Evolutionary conservation across 78 protist genomes (phyloP).

Genomic region (Creolimax fragrantissima): DNA sequence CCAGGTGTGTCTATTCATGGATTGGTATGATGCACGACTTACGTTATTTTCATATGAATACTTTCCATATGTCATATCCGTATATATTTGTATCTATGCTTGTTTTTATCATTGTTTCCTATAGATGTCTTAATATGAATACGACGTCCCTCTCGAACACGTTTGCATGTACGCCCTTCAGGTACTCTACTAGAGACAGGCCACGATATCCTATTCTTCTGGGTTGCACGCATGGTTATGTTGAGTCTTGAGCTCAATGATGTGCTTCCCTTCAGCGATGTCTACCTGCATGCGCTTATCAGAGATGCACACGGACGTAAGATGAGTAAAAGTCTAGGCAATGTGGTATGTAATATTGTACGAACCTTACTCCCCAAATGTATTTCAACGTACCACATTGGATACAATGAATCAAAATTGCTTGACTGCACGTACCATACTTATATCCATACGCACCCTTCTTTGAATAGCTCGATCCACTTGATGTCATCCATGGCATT

Average conservation of each 20-base stretch:
- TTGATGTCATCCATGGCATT: conserved; percentile 61
- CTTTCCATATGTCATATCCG: too few relatives aligned
- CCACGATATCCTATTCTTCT: conserved; percentile 98
- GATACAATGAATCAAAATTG: too few relatives aligned
- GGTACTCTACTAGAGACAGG: conserved; percentile 97
- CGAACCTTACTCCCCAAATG: too few relatives aligned
- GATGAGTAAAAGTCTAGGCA: conserved; percentile 93
- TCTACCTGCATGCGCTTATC: conserved; percentile 89
- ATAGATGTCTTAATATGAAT: too few relatives aligned
- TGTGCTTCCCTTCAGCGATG: conserved; percentile 67
- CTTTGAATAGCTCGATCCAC: conserved; percentile 58
- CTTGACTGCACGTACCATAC: too few relatives aligned
- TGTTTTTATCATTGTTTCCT: too few relatives aligned
- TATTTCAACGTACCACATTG: too few relatives aligned
- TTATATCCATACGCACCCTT: too few relatives aligned
- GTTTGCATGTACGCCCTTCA: too few relatives aligned
- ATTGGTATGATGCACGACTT: not conserved
- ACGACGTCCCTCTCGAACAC: too few relatives aligned
- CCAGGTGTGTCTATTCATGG: not conserved
- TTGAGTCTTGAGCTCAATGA: conserved; percentile 74
- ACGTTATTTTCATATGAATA: too few relatives aligned
- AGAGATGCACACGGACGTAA: conserved; percentile 91
- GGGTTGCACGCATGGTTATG: conserved; percentile 99
- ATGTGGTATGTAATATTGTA: conserved; percentile 83
- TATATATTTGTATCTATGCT: too few relatives aligned